Evolutionary conservation across 176 grass and related monocot genomes (phyloP), one percentile per base, ranked within the genome.

Genomic region (Carex myosuroides): DNA sequence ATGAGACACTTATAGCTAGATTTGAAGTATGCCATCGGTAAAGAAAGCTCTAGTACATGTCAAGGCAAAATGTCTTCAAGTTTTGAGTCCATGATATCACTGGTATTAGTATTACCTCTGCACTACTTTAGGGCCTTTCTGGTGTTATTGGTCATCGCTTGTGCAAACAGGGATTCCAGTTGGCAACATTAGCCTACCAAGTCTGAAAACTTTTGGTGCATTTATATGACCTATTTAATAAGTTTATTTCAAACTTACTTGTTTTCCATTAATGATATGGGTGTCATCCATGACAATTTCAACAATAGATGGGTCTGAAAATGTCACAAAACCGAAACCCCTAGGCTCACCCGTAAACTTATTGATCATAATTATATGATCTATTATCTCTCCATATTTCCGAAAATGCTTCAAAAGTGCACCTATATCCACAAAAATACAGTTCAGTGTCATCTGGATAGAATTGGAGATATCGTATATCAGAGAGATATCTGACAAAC

Each of bases 301-400:
- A 68, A 93, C 91, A 74, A 89, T 83, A 63, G 86, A 83, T 79
- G 95, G 89, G 81, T 94, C 63, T 41, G 89, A 88, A 90, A 91
- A 98, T 35, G 95, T 98, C 83, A 98, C 89, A 84, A 98, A 98
- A 80, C 95, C 95, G 86, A 98, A 98, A 32, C 92, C 95, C 85
- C 95, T 88, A 12, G 95, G 92, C 86, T 94, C 90, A 61, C 86
- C 87, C 59, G 92, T 98, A 64, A 83, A 64, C 86, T 88, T 94
- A 85, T 98, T 89, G 67, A 89, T 94, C 91, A 94, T 98, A 88
- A 98, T 98, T 67, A 98, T 91, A 26, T 87, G 87, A 87, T 98
- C 95, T 81, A 94, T 65, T 85, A 98, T 93, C 80, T 90, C 84
- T 21, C 95, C 95, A 81, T 98, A 98, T 69, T 86, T 86, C 44